Conservation (phyloP, 345 rosid genomes). For the Eucalyptus sp. region DNA sequence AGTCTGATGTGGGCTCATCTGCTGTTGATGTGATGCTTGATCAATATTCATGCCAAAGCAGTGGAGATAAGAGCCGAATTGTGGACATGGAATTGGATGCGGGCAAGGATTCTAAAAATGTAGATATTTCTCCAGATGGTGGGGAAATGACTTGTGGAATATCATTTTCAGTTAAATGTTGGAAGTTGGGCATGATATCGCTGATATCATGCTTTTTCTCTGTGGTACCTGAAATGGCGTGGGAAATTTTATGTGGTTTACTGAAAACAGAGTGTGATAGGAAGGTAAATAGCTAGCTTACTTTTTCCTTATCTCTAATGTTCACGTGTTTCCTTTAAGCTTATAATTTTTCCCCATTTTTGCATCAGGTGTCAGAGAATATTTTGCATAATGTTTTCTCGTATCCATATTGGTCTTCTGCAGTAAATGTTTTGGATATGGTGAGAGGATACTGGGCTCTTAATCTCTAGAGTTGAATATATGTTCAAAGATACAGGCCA, state of each 20-base stretch:
- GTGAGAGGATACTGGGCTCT: conserved; percentile 23
- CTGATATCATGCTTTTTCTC: conserved; percentile 61
- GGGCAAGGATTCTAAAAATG: conserved; percentile 40
- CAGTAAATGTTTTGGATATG: conserved; percentile 40
- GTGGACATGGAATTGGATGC: conserved; percentile 79
- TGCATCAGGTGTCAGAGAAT: conserved; percentile 49
- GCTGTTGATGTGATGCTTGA: conserved; percentile 27
- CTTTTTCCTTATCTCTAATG: background rate
- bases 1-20: conserved; percentile 17
- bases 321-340: background rate
- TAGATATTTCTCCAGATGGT: conserved; percentile 30
- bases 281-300: conserved; percentile 34
- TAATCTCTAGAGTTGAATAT: background rate
- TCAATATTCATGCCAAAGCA: conserved; percentile 7
- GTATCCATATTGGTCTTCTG: conserved; percentile 37
- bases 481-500: background rate
- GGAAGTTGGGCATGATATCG: conserved; percentile 81
- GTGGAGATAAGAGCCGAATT: conserved; percentile 31
- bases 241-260: conserved; percentile 60
- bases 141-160: conserved; percentile 29
- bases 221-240: conserved; percentile 31
- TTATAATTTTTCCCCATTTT: background rate
- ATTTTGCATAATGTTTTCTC: conserved; percentile 52
- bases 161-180: conserved; percentile 34
- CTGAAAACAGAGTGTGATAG: conserved; percentile 49